A percentile compares a stretch with the other conserved stretches of the same genome.
Conservation (phyloP, 2,329 filamentous ascomycete species). For the Botrytis cinerea region DNA sequence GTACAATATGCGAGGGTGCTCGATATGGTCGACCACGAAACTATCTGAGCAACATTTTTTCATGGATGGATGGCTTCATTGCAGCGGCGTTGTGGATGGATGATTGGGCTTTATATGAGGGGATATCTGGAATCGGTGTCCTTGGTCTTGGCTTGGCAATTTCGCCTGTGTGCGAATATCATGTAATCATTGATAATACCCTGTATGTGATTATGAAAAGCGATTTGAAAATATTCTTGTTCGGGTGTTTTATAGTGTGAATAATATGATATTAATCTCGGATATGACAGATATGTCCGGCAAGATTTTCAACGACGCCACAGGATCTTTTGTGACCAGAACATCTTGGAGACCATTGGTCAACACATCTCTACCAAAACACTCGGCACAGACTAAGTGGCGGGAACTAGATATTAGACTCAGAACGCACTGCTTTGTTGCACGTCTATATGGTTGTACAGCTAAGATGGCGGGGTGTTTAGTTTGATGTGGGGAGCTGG, state of each 20-base stretch:
- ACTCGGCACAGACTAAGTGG: neutral
- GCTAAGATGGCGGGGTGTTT: neutral
- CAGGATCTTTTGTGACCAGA: neutral
- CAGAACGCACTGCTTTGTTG: neutral
- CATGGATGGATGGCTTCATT: constrained; percentile 15
- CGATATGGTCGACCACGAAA: constrained; percentile 51
- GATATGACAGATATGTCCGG: neutral
- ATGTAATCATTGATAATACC: constrained; percentile 21
- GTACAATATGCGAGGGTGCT: constrained; percentile 90
- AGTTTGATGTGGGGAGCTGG: neutral
- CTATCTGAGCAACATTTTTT: neutral
- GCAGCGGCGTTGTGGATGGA: constrained; percentile 15
- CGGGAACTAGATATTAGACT: constrained; percentile 11
- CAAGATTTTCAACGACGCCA: neutral
- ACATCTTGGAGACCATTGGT: neutral
- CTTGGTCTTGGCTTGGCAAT: constrained; percentile 8
- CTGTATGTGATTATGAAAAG: constrained; percentile 14
- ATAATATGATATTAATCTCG: neutral
- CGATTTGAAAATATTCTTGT: neutral
- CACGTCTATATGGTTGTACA: neutral
- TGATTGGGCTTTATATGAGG: neutral
- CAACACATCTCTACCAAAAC: neutral
- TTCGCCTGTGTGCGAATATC: constrained; percentile 2
- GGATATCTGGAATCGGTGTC: constrained; percentile 8
- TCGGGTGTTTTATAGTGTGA: neutral